Conservation (phyloP, 2,329 filamentous ascomycete species). For the Penicillium sclerotigenum region DNA sequence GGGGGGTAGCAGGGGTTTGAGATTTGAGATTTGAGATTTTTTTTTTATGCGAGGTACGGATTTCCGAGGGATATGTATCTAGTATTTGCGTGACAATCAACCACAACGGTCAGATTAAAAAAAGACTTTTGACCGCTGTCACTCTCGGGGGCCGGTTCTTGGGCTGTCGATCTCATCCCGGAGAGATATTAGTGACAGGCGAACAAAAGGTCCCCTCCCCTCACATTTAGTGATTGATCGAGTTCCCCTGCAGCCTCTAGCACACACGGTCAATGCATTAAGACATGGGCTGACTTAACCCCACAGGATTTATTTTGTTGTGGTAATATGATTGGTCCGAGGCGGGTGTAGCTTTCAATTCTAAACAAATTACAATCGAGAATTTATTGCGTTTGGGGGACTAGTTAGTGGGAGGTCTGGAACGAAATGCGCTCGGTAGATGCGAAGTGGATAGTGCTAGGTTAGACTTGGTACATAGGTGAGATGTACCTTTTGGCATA, state of each 20-base stretch:
- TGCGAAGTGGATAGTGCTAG: constrained; percentile 13
- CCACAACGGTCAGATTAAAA: not conserved
- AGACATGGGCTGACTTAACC: constrained; percentile 16
- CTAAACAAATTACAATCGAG: constrained; percentile 10
- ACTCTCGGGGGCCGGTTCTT: constrained; percentile 24
- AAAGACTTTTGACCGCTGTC: constrained; percentile 21
- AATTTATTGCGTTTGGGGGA: not conserved
- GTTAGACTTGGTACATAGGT: not conserved
- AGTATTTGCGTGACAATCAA: not conserved
- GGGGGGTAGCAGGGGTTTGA: not conserved
- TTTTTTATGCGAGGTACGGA: not conserved
- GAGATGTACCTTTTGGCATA: not conserved
- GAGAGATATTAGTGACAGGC: constrained; percentile 18
- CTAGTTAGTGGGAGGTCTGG: constrained; percentile 20
- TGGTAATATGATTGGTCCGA: constrained; percentile 16
- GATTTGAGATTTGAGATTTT: not conserved
- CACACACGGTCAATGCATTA: constrained; percentile 26
- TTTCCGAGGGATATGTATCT: not conserved
- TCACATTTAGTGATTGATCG: constrained; percentile 16
- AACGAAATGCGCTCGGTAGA: constrained; percentile 18
- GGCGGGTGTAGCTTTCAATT: constrained; percentile 4
- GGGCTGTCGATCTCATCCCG: constrained; percentile 28
- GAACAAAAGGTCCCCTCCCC: constrained; percentile 5
- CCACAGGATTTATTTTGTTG: constrained; percentile 12
- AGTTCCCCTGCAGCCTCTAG: constrained; percentile 18